Conservation (phyloP, 306 rosid genomes). For the Rosa lucieae region DNA sequence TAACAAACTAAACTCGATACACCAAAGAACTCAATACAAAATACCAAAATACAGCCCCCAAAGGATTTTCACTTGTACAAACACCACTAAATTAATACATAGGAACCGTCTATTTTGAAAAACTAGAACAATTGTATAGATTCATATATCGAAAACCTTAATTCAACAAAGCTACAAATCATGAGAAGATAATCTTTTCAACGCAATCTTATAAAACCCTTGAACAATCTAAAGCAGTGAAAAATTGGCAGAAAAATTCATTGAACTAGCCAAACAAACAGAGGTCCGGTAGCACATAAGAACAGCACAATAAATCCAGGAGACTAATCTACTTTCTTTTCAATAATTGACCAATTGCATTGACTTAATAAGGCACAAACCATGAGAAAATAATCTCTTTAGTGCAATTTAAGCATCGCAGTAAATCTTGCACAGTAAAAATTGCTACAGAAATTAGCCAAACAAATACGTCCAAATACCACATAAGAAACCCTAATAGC, state of each 20-base stretch:
- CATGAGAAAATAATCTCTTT: background rate
- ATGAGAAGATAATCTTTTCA: background rate
- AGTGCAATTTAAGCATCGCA: background rate
- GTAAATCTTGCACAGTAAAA: background rate
- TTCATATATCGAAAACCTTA: background rate
- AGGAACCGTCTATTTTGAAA: no score
- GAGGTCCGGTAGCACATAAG: background rate
- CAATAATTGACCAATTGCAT: background rate
- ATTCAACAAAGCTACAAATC: background rate
- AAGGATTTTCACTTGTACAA: no score
- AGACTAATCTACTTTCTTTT: background rate
- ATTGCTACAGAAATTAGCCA: background rate
- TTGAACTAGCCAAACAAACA: background rate
- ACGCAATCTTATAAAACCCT: background rate
- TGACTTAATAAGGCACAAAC: background rate
- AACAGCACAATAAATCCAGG: background rate
- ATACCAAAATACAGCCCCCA: no score
- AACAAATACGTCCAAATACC: no score
- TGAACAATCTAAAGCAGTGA: no score
- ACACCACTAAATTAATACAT: background rate
- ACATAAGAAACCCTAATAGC: no score
- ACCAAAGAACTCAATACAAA: no score
- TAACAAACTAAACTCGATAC: no score
- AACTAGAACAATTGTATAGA: background rate
- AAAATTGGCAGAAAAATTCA: background rate